phyloP scores from a whole-genome alignment of 2,329 filamentous ascomycete species.

The Pestalotiopsis sp. region DNA sequence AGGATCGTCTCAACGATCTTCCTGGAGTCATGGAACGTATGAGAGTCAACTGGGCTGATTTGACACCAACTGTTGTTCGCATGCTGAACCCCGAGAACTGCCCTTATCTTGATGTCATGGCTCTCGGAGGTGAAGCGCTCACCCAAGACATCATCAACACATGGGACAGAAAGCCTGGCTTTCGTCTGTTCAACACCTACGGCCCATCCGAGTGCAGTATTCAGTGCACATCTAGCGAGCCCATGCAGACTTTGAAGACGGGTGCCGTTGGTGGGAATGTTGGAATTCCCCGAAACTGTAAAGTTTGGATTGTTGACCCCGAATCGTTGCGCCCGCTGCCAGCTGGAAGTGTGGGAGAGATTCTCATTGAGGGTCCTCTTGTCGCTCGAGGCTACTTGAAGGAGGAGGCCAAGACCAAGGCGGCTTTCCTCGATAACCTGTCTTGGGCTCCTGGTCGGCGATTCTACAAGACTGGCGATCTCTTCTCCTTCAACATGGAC shows the following conservation, averaged over 20 bases:
- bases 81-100: conserved; percentile 26
- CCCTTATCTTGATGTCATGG: conserved; percentile 24
- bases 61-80: conserved; percentile 31
- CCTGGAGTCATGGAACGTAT: conserved; percentile 23
- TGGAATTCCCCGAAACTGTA: background rate
- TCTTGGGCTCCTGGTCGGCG: background rate
- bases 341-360: conserved; percentile 5
- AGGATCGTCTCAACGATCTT: conserved; percentile 36
- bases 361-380: conserved; percentile 8
- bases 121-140: conserved; percentile 29
- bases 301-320: conserved; percentile 3
- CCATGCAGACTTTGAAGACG: background rate
- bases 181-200: conserved; percentile 3
- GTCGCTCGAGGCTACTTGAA: conserved; percentile 8
- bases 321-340: background rate
- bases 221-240: background rate
- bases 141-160: conserved; percentile 3
- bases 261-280: background rate
- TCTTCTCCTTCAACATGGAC: conserved; percentile 2
- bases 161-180: background rate
- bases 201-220: conserved; percentile 5
- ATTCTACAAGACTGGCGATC: conserved; percentile 9
- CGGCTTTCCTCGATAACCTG: conserved; percentile 16
- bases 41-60: conserved; percentile 23
- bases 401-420: background rate